phyloP scores from a whole-genome alignment of 352 stramenopile species.

The Phytophthora sansomeana region DNA sequence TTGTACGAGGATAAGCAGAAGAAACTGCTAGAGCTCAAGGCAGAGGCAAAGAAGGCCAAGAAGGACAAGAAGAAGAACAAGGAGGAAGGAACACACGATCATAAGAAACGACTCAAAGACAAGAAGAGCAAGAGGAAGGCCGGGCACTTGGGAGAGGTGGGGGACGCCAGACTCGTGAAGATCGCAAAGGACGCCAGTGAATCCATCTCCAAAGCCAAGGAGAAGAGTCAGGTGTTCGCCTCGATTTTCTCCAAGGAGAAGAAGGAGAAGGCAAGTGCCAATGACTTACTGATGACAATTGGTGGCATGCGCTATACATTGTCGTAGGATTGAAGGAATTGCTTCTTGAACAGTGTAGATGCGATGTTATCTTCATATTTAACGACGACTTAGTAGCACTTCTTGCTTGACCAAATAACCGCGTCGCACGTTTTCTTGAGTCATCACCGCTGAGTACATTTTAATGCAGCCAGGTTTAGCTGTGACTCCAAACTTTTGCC shows the following conservation, averaged over 20 bases:
- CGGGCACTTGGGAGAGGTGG: conserved; percentile 24
- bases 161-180: conserved; percentile 37
- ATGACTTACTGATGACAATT: conserved; percentile 88
- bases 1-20: conserved; percentile 61
- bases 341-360: conserved; percentile 1
- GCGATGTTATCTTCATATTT: conserved; percentile 24
- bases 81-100: conserved; percentile 39
- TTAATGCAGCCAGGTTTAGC: neutral
- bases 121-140: conserved; percentile 58
- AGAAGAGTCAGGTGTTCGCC: conserved; percentile 81
- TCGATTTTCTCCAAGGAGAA: conserved; percentile 83
- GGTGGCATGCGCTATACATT: conserved; percentile 86
- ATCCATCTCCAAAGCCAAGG: conserved; percentile 74
- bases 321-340: conserved; percentile 47
- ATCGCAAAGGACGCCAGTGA: conserved; percentile 67
- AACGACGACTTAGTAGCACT: conserved; percentile 7
- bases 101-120: conserved; percentile 32
- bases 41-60: conserved; percentile 50
- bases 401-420: neutral
- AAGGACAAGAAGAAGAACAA: conserved; percentile 68
- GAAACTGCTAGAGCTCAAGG: conserved; percentile 56
- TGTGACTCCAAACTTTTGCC: conserved; percentile 72
- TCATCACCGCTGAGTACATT: too few species aligned
- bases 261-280: conserved; percentile 71
- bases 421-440: too few species aligned